A percentile compares a stretch with the other conserved stretches of the same genome.
These are phyloP conservation scores for Cinchona pubescens DNA, from an alignment of 257 asterid species.

Conservation along the genomic window DNA sequence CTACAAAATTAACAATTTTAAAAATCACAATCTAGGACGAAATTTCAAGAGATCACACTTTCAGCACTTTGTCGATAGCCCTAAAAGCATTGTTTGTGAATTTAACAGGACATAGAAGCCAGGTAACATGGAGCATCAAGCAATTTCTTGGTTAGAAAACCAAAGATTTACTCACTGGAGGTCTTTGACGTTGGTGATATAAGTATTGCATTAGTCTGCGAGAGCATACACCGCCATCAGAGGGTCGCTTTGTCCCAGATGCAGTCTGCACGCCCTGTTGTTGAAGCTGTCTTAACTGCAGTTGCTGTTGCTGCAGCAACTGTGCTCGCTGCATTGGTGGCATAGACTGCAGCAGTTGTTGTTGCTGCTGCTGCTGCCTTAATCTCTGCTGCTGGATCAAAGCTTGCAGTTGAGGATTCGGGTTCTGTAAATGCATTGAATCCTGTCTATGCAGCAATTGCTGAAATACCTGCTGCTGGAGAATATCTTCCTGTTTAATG, in stretches of 20 bases:
- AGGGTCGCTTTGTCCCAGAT: slow-evolving; percentile 67
- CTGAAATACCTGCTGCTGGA: slow-evolving; percentile 83
- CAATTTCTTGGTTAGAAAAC: neutral
- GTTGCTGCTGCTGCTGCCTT: slow-evolving; percentile 65
- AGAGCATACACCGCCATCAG: slow-evolving; percentile 88
- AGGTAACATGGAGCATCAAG: neutral
- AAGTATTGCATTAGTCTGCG: slow-evolving; percentile 92
- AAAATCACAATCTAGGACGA: neutral
- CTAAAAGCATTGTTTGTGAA: neutral
- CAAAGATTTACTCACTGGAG: slow-evolving; percentile 60
- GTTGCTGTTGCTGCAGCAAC: slow-evolving; percentile 66
- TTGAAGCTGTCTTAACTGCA: slow-evolving; percentile 65
- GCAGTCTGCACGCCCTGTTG: slow-evolving; percentile 70
- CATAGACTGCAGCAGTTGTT: slow-evolving; percentile 78
- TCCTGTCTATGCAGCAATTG: slow-evolving; percentile 84
- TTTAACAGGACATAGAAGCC: neutral
- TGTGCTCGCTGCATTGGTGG: slow-evolving; percentile 79
- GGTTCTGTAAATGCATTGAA: slow-evolving; percentile 58
- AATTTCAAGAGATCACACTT: neutral
- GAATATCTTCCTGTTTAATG: slow-evolving; percentile 78
- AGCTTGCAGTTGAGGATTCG: slow-evolving; percentile 78
- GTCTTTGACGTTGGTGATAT: slow-evolving; percentile 92
- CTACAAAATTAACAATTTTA: slow-evolving; percentile 25
- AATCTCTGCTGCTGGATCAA: slow-evolving; percentile 80
- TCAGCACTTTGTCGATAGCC: too few species aligned